Conservation (phyloP, 2,329 filamentous ascomycete genomes). For the Nemania sp. region DNA sequence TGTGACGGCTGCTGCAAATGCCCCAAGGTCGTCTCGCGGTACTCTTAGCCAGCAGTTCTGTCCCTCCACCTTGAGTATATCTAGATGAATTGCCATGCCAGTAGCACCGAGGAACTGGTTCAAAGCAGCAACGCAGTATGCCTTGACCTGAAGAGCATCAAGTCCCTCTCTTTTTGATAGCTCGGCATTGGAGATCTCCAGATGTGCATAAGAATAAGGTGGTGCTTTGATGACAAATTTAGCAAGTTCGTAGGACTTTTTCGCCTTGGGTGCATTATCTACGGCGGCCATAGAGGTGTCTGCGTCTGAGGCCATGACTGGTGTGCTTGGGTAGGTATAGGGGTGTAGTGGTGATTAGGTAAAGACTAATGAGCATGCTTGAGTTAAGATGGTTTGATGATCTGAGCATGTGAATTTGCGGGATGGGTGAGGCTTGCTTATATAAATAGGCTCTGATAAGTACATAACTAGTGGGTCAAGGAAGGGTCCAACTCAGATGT, state of each 20-base stretch:
- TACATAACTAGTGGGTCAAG: too few relatives aligned
- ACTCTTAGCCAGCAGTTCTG: slow-evolving; percentile 73
- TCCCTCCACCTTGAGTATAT: slow-evolving; percentile 73
- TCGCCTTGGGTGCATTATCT: slow-evolving; percentile 33
- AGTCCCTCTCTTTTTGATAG: slow-evolving; percentile 51
- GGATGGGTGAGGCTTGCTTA: too few relatives aligned
- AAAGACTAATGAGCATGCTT: background rate
- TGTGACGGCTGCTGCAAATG: slow-evolving; percentile 73
- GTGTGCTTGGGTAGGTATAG: slow-evolving; percentile 12
- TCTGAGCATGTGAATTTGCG: too few relatives aligned
- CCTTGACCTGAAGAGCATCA: slow-evolving; percentile 72
- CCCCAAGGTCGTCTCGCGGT: slow-evolving; percentile 69
- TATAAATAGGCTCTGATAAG: too few relatives aligned
- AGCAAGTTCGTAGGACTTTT: slow-evolving; percentile 62
- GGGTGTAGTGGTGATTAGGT: slow-evolving; percentile 8
- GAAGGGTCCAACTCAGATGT: too few relatives aligned
- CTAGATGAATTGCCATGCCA: slow-evolving; percentile 74
- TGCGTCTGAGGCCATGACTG: slow-evolving; percentile 27
- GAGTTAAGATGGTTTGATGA: too few relatives aligned
- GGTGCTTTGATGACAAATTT: slow-evolving; percentile 64
- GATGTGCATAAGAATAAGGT: slow-evolving; percentile 68
- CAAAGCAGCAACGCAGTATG: slow-evolving; percentile 73
- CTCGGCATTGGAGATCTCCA: slow-evolving; percentile 59
- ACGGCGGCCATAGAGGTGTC: slow-evolving; percentile 7
- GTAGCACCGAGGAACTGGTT: slow-evolving; percentile 76